Evolutionary conservation across 2,329 filamentous ascomycete genomes (phyloP), one percentile per base, ranked within the genome.

Genomic region (Ciborinia camelliae): DNA sequence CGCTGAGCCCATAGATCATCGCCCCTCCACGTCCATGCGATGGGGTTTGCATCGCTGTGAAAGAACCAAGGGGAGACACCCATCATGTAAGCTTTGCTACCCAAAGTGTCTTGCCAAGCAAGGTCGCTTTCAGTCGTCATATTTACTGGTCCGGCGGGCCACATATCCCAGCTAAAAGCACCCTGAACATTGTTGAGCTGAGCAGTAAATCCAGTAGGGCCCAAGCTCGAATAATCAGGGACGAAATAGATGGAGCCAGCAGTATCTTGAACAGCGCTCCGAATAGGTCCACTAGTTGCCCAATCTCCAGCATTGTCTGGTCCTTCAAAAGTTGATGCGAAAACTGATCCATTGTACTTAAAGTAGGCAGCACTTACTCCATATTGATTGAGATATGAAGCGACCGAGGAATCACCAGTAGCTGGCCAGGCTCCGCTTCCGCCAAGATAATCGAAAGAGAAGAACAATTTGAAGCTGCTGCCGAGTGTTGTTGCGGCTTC

Each of bases 21-120:
- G n/a, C 84, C 83, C 28, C 80, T 79, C 79, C 83, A 89, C 7
- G 87, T 76, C 85, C 86, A 89, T 71, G 86, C 85, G 75, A 88
- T 88, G 50, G 76, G 74, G 69, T 80, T 87, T 8, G 77, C 76
- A 0, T 83, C 81, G 65, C 85, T 82, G 57, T 86, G 86, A 73
- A 81, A 86, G 73, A 86, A 86, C 83, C 82, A 85, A 0, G 84
- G 83, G 0, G 81, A 81, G n/a, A 84, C 79, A 2, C 81, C 78
- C 81, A 84, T 84, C 80, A 85, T 84, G 63, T 78, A 81, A 4
- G 75, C 74, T 70, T 80, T 81, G 6, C 72, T 71, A 1, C 70
- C 65, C 2, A 78, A 67, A 2, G 69, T 71, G 1, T 68, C 64
- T 70, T 78, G 77, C 71, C 79, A 84, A 5, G 71, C 71, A 54